These are phyloP conservation scores for Marasmius fiardii DNA, from an alignment of 1,284 basidiomycete species.

Conservation along the genomic window DNA sequence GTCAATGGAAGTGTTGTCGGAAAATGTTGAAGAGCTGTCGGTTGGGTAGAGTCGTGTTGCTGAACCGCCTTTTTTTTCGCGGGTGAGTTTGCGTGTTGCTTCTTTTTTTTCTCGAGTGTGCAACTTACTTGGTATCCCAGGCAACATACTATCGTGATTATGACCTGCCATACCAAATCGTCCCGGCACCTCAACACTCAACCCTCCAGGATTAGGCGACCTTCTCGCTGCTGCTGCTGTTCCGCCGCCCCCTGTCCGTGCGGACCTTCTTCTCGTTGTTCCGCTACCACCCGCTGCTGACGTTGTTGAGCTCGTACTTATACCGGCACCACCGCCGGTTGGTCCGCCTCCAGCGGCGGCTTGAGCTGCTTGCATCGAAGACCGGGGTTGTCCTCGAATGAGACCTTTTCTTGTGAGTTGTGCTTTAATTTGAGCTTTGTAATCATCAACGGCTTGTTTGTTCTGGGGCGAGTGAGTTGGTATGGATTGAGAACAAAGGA, in stretches of 20 bases:
- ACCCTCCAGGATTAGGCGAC: too few relatives aligned
- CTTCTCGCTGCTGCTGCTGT: slow-evolving; percentile 17
- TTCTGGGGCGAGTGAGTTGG: slow-evolving; percentile 42
- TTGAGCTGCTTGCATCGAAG: slow-evolving; percentile 41
- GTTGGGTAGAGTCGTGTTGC: slow-evolving; percentile 1
- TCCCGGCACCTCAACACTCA: too few relatives aligned
- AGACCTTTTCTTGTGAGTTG: slow-evolving; percentile 71
- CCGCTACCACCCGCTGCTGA: too few relatives aligned
- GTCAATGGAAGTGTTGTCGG: slow-evolving; percentile 29
- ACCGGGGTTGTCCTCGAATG: slow-evolving; percentile 74
- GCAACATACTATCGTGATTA: slow-evolving; percentile 29
- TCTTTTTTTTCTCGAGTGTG: too few relatives aligned
- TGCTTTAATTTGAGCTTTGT: slow-evolving; percentile 80
- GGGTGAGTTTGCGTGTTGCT: neutral
- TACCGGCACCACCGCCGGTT: slow-evolving; percentile 2
- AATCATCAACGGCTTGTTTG: slow-evolving; percentile 74
- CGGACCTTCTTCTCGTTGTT: too few relatives aligned
- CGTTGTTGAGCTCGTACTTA: too few relatives aligned
- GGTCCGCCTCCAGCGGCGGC: slow-evolving; percentile 17
- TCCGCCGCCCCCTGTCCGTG: too few relatives aligned
- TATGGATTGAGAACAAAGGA: slow-evolving; percentile 11
- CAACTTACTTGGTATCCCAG: slow-evolving; percentile 40
- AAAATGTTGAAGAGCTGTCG: slow-evolving; percentile 27
- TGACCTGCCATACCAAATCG: neutral
- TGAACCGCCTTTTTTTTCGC: neutral